Evolutionary conservation across 106 monocot genomes (phyloP).

Genomic region (Gastrodia elata): DNA sequence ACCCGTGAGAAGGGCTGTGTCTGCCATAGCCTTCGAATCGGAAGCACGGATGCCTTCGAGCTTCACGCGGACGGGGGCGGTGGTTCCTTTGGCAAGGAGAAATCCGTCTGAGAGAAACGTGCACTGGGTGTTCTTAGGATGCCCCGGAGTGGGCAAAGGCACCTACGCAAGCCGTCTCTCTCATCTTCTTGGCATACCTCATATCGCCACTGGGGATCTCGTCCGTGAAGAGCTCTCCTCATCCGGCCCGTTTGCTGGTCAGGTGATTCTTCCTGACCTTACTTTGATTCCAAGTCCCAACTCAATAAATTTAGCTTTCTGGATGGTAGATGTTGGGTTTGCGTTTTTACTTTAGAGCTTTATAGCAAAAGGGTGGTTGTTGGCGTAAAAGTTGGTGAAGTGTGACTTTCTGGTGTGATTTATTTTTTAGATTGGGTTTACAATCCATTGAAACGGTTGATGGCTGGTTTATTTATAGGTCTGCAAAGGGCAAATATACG

Average conservation of each 20-base stretch:
- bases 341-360: background rate
- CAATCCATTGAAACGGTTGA: background rate
- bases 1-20: conserved; percentile 10
- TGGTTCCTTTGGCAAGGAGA: conserved; percentile 1
- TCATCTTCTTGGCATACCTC: conserved; percentile 68
- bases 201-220: conserved; percentile 97
- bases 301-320: background rate
- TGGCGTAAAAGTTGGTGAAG: background rate
- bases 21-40: conserved; percentile 22
- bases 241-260: conserved; percentile 44
- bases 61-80: background rate
- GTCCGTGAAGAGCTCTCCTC: conserved; percentile 79
- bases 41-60: conserved; percentile 17
- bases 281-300: background rate
- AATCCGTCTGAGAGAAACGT: conserved; percentile 35
- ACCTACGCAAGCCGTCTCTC: conserved; percentile 90
- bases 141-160: conserved; percentile 94
- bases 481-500: background rate
- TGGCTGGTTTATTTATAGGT: background rate
- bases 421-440: background rate
- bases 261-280: conserved; percentile 29
- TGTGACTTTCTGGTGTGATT: background rate
- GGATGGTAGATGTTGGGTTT: background rate
- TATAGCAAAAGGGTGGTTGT: background rate
- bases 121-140: conserved; percentile 91